phyloP scores from a whole-genome alignment of 2,329 filamentous ascomycete genomes.

The Allantophomopsis cytisporea region DNA sequence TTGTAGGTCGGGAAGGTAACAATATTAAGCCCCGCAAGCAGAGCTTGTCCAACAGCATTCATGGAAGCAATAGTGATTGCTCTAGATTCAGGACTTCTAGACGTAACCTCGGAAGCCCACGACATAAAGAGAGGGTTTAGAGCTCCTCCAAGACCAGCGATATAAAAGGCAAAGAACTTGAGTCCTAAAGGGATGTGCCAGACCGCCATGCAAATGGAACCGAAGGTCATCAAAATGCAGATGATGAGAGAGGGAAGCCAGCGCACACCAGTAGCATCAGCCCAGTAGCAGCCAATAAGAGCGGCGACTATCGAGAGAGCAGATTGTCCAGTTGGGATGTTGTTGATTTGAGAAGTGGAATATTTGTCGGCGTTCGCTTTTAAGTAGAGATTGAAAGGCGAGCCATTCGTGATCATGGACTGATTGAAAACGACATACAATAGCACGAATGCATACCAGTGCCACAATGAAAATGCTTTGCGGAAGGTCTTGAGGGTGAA shows the following conservation, averaged over 20 bases:
- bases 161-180: constrained; percentile 19
- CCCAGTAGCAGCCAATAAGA: constrained; percentile 4
- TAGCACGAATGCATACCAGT: constrained; percentile 5
- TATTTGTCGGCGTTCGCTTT: constrained; percentile 4
- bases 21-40: constrained; percentile 12
- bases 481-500: constrained; percentile 1
- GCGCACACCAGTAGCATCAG: constrained; percentile 4
- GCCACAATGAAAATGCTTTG: constrained; percentile 4
- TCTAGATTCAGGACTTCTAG: constrained; percentile 18
- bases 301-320: constrained; percentile 3
- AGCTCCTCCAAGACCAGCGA: constrained; percentile 18
- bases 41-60: constrained; percentile 21
- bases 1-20: constrained; percentile 3
- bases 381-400: constrained; percentile 3
- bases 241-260: constrained; percentile 4
- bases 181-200: constrained; percentile 17
- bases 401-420: constrained; percentile 4
- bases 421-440: constrained; percentile 6
- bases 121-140: constrained; percentile 19
- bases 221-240: constrained; percentile 10
- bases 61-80: constrained; percentile 19
- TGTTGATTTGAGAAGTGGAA: constrained; percentile 4
- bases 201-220: constrained; percentile 15
- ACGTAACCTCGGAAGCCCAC: constrained; percentile 17
- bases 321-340: constrained; percentile 3